These are phyloP conservation scores for Firmiana major DNA, from an alignment of 345 rosid species.

Conservation along the genomic window DNA sequence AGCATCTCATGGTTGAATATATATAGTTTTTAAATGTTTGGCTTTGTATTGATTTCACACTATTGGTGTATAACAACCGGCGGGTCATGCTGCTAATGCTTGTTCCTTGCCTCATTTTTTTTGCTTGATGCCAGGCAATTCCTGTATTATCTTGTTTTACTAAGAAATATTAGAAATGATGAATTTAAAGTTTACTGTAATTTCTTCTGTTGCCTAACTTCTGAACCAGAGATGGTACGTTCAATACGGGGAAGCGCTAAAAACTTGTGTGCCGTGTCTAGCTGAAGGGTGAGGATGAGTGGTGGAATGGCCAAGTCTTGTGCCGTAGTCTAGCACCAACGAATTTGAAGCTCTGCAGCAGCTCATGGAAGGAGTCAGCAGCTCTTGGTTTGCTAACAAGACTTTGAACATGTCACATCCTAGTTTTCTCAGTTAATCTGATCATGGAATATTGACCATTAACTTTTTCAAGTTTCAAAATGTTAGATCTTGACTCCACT, in stretches of 20 bases:
- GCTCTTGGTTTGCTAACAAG: not conserved
- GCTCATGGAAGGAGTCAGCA: not conserved
- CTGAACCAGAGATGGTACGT: no score
- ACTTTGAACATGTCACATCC: slow-evolving; percentile 16
- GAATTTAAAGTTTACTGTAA: no score
- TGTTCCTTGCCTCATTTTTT: not conserved
- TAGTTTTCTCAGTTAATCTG: not conserved
- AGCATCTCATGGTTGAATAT: no score
- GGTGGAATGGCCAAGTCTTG: slow-evolving; percentile 1
- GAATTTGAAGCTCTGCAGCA: not conserved
- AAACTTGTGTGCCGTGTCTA: not conserved
- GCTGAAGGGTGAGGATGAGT: not conserved
- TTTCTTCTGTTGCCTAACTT: no score
- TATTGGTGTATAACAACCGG: not conserved
- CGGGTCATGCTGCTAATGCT: not conserved
- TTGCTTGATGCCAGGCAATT: not conserved
- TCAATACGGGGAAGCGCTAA: not conserved
- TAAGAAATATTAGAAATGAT: not conserved
- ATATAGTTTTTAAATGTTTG: not conserved
- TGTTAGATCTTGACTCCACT: no score
- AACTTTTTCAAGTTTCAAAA: no score
- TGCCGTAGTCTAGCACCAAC: not conserved
- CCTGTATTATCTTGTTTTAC: not conserved
- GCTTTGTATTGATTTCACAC: not conserved
- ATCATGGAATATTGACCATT: slow-evolving; percentile 6